Evolutionary conservation across 148 eudicot genomes (phyloP).

Genomic region (Fagopyrum homotropicum): DNA sequence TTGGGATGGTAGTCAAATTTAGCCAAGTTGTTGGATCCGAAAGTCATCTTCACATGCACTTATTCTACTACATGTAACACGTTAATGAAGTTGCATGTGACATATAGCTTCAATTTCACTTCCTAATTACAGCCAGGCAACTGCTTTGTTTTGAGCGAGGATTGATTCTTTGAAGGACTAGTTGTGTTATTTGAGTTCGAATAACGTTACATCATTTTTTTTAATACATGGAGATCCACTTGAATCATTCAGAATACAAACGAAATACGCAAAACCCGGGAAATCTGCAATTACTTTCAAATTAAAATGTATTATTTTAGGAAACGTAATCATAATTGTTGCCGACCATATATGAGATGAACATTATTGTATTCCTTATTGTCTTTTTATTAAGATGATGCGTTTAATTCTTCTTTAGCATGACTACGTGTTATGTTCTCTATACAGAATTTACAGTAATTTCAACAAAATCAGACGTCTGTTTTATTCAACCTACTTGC

Average conservation of each 20-base stretch:
- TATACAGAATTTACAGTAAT: too few species aligned
- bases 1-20: background rate
- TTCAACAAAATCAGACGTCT: too few species aligned
- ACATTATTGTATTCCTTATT: background rate
- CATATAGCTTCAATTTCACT: conserved; percentile 6
- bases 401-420: too few species aligned
- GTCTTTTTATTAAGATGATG: too few species aligned
- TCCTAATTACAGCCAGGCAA: background rate
- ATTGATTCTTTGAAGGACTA: background rate
- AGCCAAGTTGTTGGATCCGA: background rate
- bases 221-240: too few species aligned
- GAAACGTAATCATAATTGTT: background rate
- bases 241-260: background rate
- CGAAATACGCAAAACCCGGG: conserved; percentile 3
- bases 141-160: background rate
- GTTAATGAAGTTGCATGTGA: conserved; percentile 7
- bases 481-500: too few species aligned
- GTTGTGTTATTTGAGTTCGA: background rate
- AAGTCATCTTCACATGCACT: conserved; percentile 7
- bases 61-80: background rate
- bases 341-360: background rate
- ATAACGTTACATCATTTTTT: too few species aligned
- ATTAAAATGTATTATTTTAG: background rate
- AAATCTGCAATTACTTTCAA: background rate
- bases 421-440: too few species aligned